These are phyloP conservation scores for Sporothrix phasma DNA, from an alignment of 2,329 filamentous ascomycete species.

Conservation along the genomic window DNA sequence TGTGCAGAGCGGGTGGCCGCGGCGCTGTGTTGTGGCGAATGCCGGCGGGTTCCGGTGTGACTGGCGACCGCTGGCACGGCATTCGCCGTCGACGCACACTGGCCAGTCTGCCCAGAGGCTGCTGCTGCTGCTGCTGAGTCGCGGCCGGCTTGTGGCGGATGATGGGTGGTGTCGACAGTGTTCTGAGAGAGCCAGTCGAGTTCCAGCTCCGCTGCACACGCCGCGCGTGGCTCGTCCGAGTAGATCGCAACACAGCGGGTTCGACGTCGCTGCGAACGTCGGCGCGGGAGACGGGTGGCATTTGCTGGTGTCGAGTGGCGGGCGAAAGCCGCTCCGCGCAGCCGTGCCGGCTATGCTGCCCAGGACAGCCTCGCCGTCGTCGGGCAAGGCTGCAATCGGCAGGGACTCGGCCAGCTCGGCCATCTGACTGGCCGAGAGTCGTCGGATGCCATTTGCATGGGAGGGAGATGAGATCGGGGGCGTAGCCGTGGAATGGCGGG, in stretches of 20 bases:
- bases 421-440: slow-evolving; percentile 49
- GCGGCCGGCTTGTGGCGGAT: slow-evolving; percentile 28
- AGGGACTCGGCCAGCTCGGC: slow-evolving; percentile 50
- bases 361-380: slow-evolving; percentile 11
- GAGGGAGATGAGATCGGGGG: not conserved
- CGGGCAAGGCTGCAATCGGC: slow-evolving; percentile 39
- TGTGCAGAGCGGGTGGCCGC: slow-evolving; percentile 36
- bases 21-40: slow-evolving; percentile 39
- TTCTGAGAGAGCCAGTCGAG: slow-evolving; percentile 24
- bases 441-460: slow-evolving; percentile 35
- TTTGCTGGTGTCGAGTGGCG: not conserved
- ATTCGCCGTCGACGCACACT: slow-evolving; percentile 21
- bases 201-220: not conserved
- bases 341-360: not conserved
- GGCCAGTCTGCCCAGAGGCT: slow-evolving; percentile 16
- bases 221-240: not conserved
- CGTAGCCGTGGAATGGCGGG: not conserved
- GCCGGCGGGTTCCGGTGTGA: slow-evolving; percentile 33
- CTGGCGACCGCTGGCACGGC: slow-evolving; percentile 15
- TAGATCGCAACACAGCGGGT: not conserved
- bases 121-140: slow-evolving; percentile 22
- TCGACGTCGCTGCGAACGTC: not conserved
- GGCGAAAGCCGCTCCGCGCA: not conserved
- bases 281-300: not conserved
- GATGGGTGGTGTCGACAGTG: slow-evolving; percentile 44